phyloP scores from a whole-genome alignment of 768 basidiomycete genomes.

The Boletus sp. region DNA sequence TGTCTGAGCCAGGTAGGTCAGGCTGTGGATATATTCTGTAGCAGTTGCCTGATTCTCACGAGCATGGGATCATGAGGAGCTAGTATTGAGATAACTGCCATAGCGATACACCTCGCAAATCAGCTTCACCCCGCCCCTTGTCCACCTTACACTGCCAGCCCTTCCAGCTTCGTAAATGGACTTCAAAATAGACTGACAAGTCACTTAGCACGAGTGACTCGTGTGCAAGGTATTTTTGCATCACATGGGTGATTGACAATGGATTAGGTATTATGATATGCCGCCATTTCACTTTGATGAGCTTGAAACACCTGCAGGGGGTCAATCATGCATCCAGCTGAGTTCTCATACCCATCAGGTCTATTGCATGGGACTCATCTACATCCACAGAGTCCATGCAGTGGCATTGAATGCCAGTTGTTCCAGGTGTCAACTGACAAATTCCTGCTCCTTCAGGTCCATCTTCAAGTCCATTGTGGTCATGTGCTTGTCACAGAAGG shows the following conservation, averaged over 20 bases:
- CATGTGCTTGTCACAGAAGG: neutral
- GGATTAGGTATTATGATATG: slow-evolving; percentile 15
- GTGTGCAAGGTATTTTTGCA: neutral
- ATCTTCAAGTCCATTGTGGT: neutral
- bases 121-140: neutral
- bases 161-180: neutral
- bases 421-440: neutral
- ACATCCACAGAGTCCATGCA: slow-evolving; percentile 2
- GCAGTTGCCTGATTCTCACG: neutral
- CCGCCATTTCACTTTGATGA: slow-evolving; percentile 20
- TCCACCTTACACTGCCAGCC: neutral
- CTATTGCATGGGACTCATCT: neutral
- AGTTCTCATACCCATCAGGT: neutral
- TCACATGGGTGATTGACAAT: neutral
- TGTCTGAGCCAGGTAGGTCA: neutral
- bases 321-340: neutral
- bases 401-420: slow-evolving; percentile 21
- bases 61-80: too few species aligned
- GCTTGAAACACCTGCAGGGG: slow-evolving; percentile 29
- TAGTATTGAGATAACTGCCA: too few species aligned
- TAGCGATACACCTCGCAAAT: neutral
- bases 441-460: slow-evolving; percentile 5
- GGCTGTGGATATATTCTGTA: neutral
- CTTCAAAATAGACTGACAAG: neutral
- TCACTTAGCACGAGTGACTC: slow-evolving; percentile 5